These are phyloP conservation scores for Fusarium neocosmosporiellum DNA, from an alignment of 2,329 filamentous ascomycete genomes.

Conservation along the genomic window DNA sequence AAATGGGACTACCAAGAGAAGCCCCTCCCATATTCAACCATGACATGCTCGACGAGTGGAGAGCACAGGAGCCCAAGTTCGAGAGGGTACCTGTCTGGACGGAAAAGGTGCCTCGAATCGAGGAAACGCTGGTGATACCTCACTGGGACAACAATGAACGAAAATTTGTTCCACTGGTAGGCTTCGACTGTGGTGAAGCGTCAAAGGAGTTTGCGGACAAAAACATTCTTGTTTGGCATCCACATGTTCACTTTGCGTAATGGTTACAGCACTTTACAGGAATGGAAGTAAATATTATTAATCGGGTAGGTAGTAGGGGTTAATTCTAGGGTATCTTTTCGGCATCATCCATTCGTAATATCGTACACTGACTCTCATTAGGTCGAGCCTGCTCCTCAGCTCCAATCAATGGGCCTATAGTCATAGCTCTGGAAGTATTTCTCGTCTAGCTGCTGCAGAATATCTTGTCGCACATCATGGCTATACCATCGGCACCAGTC, in stretches of 20 bases:
- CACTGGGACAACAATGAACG: slow-evolving; percentile 24
- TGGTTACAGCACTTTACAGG: not conserved
- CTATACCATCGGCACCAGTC: slow-evolving; percentile 32
- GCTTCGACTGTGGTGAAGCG: slow-evolving; percentile 6
- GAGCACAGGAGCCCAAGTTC: slow-evolving; percentile 16
- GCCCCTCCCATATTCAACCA: slow-evolving; percentile 27
- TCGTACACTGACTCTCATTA: not conserved
- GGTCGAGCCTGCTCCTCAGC: not conserved
- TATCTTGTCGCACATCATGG: slow-evolving; percentile 23
- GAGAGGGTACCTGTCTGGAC: slow-evolving; percentile 23
- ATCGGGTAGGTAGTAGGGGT: slow-evolving; percentile 5
- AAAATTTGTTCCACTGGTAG: slow-evolving; percentile 17
- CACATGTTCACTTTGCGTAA: slow-evolving; percentile 24
- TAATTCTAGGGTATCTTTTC: slow-evolving; percentile 32
- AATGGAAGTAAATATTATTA: slow-evolving; percentile 21
- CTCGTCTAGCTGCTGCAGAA: slow-evolving; percentile 22
- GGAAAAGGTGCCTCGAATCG: slow-evolving; percentile 13
- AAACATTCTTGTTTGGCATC: slow-evolving; percentile 31
- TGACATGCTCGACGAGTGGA: slow-evolving; percentile 32
- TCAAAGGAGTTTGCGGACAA: slow-evolving; percentile 21
- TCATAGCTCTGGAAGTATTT: slow-evolving; percentile 18
- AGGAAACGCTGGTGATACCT: slow-evolving; percentile 16
- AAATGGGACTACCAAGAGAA: slow-evolving; percentile 28
- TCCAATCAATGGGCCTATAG: slow-evolving; percentile 28
- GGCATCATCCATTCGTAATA: slow-evolving; percentile 12